These are phyloP conservation scores for Rasamsonia emersonii DNA, from an alignment of 2,329 filamentous ascomycete genomes.

Conservation along the genomic window DNA sequence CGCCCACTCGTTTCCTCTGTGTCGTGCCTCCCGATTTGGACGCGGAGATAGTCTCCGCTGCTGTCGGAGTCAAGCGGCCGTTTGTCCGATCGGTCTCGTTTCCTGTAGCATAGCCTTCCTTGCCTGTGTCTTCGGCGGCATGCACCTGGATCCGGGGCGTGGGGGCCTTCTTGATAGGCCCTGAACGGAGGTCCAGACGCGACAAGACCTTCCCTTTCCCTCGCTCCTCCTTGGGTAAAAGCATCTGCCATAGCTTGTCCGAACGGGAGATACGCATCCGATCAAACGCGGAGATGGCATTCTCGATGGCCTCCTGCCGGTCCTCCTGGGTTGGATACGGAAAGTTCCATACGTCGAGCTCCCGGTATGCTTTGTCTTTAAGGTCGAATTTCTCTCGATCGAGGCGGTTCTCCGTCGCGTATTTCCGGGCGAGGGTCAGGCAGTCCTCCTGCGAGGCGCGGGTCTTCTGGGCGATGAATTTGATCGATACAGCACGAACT, in stretches of 20 bases:
- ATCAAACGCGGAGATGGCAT: slow-evolving; percentile 56
- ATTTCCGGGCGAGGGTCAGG: slow-evolving; percentile 41
- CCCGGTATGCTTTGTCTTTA: slow-evolving; percentile 51
- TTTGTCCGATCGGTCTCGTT: slow-evolving; percentile 29
- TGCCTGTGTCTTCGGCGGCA: slow-evolving; percentile 25
- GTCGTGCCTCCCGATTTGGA: slow-evolving; percentile 18
- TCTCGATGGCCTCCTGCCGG: slow-evolving; percentile 51
- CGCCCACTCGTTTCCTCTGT: slow-evolving; percentile 29
- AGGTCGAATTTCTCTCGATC: slow-evolving; percentile 45
- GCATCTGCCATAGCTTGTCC: slow-evolving; percentile 54
- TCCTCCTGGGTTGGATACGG: slow-evolving; percentile 48
- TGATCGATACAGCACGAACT: slow-evolving; percentile 39
- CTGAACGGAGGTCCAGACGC: slow-evolving; percentile 44
- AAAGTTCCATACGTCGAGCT: slow-evolving; percentile 55
- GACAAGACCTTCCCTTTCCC: slow-evolving; percentile 55
- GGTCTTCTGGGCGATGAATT: slow-evolving; percentile 40
- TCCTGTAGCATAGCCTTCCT: slow-evolving; percentile 25
- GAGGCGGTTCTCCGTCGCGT: slow-evolving; percentile 42
- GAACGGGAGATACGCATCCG: slow-evolving; percentile 50
- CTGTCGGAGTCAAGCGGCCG: slow-evolving; percentile 20
- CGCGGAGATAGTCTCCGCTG: slow-evolving; percentile 15
- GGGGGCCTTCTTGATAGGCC: slow-evolving; percentile 29
- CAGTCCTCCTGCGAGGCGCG: slow-evolving; percentile 42
- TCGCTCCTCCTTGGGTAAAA: slow-evolving; percentile 52
- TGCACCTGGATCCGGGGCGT: slow-evolving; percentile 32